Conservation (phyloP, 73 alveolate genomes). For the Tetrahymena malaccensis region DNA sequence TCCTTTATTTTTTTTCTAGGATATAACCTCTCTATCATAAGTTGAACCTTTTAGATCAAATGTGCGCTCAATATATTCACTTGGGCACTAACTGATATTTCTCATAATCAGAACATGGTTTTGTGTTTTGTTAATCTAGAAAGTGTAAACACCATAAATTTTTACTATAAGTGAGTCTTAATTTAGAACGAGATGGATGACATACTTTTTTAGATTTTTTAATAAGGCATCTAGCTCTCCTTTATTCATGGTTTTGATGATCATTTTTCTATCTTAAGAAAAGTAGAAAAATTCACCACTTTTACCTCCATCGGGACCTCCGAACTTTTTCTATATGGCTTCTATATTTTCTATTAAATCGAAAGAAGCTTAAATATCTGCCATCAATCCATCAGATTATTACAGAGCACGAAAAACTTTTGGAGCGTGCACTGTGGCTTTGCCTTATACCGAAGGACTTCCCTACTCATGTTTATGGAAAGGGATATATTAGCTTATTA, state of each 20-base stretch:
- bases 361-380: slow-evolving; percentile 23
- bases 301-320: slow-evolving; percentile 70
- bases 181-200: slow-evolving; percentile 52
- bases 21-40: slow-evolving; percentile 67
- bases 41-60: slow-evolving; percentile 90
- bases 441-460: background rate
- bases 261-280: slow-evolving; percentile 82
- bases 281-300: slow-evolving; percentile 94
- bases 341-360: slow-evolving; percentile 36
- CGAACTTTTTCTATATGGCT: slow-evolving; percentile 32
- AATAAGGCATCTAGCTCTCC: slow-evolving; percentile 70
- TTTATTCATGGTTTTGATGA: slow-evolving; percentile 83
- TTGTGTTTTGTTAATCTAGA: slow-evolving; percentile 58
- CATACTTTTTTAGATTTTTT: slow-evolving; percentile 54
- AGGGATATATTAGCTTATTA: background rate
- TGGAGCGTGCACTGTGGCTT: background rate
- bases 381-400: background rate
- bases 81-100: slow-evolving; percentile 73
- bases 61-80: slow-evolving; percentile 63
- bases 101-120: slow-evolving; percentile 83
- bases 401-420: background rate
- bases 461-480: background rate
- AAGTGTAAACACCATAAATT: slow-evolving; percentile 87
- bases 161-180: slow-evolving; percentile 70
- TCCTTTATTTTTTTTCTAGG: slow-evolving; percentile 53